A percentile compares a stretch with the other conserved stretches of the same genome.
phyloP scores from a whole-genome alignment of 23 red algal species.

The Cyanidiococcus yangmingshanensis region DNA sequence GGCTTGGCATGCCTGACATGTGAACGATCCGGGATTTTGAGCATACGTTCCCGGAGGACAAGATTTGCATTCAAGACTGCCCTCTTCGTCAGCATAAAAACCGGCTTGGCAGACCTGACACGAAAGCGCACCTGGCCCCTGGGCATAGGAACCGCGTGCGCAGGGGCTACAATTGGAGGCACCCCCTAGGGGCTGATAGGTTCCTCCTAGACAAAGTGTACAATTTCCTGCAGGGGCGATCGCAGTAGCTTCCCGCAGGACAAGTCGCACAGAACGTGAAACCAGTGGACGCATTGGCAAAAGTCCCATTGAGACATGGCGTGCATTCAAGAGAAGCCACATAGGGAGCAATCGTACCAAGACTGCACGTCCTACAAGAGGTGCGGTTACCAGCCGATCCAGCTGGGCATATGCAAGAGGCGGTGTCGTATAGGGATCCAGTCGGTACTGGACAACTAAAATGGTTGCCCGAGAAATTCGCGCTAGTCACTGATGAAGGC shows the following conservation, averaged over 20 bases:
- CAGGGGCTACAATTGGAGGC: neutral
- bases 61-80: neutral
- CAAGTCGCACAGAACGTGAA: neutral
- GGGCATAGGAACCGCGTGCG: neutral
- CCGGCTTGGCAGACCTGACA: neutral
- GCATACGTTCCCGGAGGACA: neutral
- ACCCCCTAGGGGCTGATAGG: neutral
- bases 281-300: neutral
- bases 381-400: slow-evolving; percentile 3
- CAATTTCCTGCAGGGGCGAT: neutral
- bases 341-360: neutral
- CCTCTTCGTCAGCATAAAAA: neutral
- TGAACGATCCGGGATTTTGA: neutral
- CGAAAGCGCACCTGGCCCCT: neutral
- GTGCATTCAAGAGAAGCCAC: neutral
- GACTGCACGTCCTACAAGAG: neutral
- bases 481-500: neutral
- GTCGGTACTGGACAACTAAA: neutral
- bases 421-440: slow-evolving; percentile 2
- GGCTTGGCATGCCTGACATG: neutral
- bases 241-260: neutral
- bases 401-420: slow-evolving; percentile 11
- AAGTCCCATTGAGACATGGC: neutral
- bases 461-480: neutral
- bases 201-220: neutral